These are phyloP conservation scores for Haplosporangium sp. DNA, from an alignment of 371 early-diverging fungal genomes.

Conservation along the genomic window DNA sequence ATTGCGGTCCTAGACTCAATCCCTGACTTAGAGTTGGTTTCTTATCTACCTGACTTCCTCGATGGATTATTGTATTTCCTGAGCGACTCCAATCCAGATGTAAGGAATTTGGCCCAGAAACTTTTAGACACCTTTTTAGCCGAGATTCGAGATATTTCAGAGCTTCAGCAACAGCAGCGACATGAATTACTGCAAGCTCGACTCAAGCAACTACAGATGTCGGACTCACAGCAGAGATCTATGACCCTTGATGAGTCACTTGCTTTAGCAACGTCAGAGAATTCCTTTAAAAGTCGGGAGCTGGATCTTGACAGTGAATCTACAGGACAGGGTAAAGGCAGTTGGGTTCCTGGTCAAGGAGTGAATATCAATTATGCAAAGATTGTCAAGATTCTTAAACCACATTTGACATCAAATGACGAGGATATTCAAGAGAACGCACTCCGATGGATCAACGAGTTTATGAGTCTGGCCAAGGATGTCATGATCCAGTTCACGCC, in stretches of 20 bases:
- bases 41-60: constrained; percentile 88
- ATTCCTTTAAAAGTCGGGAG: background rate
- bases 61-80: constrained; percentile 89
- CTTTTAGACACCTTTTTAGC: constrained; percentile 80
- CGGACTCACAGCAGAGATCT: constrained; percentile 31
- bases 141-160: constrained; percentile 84
- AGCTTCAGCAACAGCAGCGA: constrained; percentile 66
- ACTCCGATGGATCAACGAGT: constrained; percentile 88
- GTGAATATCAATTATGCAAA: constrained; percentile 83
- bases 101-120: constrained; percentile 76
- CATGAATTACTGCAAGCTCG: constrained; percentile 50
- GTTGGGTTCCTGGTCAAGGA: constrained; percentile 77
- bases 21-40: constrained; percentile 90
- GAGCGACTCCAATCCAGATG: constrained; percentile 88
- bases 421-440: constrained; percentile 91
- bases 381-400: constrained; percentile 84
- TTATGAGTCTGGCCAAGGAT: constrained; percentile 81
- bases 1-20: constrained; percentile 88
- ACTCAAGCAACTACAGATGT: constrained; percentile 42
- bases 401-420: constrained; percentile 81
- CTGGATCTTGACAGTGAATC: constrained; percentile 44
- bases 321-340: constrained; percentile 65
- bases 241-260: constrained; percentile 7
- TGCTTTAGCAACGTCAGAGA: background rate
- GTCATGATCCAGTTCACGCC: constrained; percentile 84